Conservation (phyloP, 225 moss, liverwort and hornwort genomes). For the Asterella californica region DNA sequence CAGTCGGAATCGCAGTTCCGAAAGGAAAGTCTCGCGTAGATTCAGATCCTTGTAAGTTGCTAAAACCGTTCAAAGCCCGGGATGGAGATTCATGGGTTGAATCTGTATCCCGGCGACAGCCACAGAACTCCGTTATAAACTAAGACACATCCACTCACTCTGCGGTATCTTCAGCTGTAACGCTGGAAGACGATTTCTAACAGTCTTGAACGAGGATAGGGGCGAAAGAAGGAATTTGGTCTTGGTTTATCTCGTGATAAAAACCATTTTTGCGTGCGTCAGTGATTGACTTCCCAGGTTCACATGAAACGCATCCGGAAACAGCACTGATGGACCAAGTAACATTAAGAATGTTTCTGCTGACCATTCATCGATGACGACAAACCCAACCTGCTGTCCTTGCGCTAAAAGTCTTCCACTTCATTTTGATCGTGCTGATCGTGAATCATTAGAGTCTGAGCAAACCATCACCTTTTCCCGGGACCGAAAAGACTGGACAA, state of each 20-base stretch:
- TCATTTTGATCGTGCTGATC: background rate
- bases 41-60: too few relatives aligned
- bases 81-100: background rate
- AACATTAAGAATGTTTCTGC: too few relatives aligned
- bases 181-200: background rate
- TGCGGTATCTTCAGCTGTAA: background rate
- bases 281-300: too few relatives aligned
- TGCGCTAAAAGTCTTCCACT: background rate
- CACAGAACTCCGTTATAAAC: background rate
- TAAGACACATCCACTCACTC: background rate
- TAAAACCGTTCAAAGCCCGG: too few relatives aligned
- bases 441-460: background rate
- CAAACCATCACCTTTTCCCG: background rate
- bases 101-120: background rate
- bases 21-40: too few relatives aligned
- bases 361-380: too few relatives aligned
- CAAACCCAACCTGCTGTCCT: background rate
- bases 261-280: too few relatives aligned
- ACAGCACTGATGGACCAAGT: background rate
- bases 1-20: too few relatives aligned
- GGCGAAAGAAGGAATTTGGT: too few relatives aligned
- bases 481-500: background rate
- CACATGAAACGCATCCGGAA: background rate
- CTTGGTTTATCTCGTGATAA: too few relatives aligned
- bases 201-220: background rate